A percentile compares a stretch with the other conserved stretches of the same genome.
These are phyloP conservation scores for Buxus sempervirens DNA, from an alignment of 164 flowering plant species.

Conservation along the genomic window DNA sequence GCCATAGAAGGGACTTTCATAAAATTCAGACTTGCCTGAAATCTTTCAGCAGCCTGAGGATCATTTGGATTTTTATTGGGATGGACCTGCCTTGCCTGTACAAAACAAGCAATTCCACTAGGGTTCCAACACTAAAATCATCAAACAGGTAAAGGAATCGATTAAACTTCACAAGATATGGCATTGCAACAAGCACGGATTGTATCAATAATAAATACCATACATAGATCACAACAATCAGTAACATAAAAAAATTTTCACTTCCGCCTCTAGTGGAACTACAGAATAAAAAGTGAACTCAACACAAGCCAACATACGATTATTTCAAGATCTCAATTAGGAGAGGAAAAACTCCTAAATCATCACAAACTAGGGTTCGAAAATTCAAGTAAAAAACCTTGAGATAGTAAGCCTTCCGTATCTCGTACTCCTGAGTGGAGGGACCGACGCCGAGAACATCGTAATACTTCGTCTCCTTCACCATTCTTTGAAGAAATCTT, in stretches of 20 bases:
- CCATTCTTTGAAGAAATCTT: constrained; percentile 36
- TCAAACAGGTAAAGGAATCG: too few relatives aligned
- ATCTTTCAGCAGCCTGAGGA: constrained; percentile 83
- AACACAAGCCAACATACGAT: background rate
- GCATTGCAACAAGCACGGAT: background rate
- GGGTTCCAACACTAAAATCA: background rate
- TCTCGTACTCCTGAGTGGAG: constrained; percentile 72
- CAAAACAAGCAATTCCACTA: constrained; percentile 3
- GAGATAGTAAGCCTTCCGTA: constrained; percentile 86
- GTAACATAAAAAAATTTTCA: too few relatives aligned
- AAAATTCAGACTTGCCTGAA: constrained; percentile 53
- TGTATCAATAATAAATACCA: background rate
- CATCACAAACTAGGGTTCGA: background rate
- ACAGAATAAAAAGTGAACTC: too few relatives aligned
- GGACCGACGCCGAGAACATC: constrained; percentile 77
- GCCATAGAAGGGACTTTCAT: background rate
- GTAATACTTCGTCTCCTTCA: constrained; percentile 80
- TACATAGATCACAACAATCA: background rate
- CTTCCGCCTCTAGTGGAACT: too few relatives aligned
- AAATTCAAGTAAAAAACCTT: constrained; percentile 45
- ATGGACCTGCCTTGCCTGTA: constrained; percentile 90
- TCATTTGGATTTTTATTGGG: constrained; percentile 90
- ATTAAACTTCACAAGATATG: background rate
- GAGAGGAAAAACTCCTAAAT: background rate
- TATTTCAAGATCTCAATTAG: background rate